phyloP scores from a whole-genome alignment of 371 early-diverging fungal species.

The Chytridium lagenaria region DNA sequence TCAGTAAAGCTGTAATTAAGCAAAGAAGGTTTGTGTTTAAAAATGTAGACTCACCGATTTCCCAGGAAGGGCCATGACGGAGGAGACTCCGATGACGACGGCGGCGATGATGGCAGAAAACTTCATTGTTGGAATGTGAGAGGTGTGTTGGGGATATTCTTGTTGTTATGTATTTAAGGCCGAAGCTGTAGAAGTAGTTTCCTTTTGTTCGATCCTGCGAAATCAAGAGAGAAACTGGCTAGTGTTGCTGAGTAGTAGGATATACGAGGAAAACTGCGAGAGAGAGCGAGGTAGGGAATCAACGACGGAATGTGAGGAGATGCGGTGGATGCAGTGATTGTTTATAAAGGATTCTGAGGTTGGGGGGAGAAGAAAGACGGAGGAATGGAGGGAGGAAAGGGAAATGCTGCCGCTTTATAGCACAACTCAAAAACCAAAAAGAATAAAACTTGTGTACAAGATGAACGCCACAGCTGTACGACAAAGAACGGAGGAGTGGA shows the following conservation, averaged over 20 bases:
- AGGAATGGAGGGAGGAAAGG: not conserved
- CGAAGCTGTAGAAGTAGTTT: not conserved
- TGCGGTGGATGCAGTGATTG: not conserved
- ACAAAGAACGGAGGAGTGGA: too few species aligned
- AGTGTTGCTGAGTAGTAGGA: too few species aligned
- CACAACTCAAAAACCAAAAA: not conserved
- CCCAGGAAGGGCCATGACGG: slow-evolving; percentile 10
- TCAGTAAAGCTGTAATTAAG: not conserved
- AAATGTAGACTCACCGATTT: slow-evolving; percentile 6
- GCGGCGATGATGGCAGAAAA: slow-evolving; percentile 2
- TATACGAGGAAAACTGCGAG: too few species aligned
- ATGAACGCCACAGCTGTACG: too few species aligned
- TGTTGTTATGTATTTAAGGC: not conserved
- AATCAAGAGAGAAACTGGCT: too few species aligned
- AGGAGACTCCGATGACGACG: not conserved
- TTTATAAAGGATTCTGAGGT: not conserved
- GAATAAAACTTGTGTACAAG: not conserved
- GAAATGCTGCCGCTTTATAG: not conserved
- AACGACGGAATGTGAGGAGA: not conserved
- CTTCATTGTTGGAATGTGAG: not conserved
- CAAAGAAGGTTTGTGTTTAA: not conserved
- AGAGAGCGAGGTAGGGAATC: not conserved
- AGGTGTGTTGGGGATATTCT: not conserved
- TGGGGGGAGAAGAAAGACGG: not conserved
- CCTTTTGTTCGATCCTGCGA: slow-evolving; percentile 7